These are phyloP conservation scores for Nothomitra cinnamomea DNA, from an alignment of 2,329 filamentous ascomycete genomes.

Conservation along the genomic window DNA sequence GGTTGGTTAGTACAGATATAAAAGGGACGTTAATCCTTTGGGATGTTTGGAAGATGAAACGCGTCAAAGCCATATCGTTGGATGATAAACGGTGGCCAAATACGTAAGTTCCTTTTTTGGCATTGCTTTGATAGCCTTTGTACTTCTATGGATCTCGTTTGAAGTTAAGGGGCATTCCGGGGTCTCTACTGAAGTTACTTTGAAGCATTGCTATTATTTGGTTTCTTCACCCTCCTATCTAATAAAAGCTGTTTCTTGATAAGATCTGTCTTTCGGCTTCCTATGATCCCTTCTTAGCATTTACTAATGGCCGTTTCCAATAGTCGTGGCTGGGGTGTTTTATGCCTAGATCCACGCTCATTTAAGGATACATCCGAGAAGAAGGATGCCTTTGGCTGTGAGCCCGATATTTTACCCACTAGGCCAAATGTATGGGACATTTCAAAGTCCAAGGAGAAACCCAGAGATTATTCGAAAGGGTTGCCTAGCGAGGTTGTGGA, in stretches of 20 bases:
- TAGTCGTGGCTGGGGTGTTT: slow-evolving; percentile 5
- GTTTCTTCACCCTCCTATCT: too few species aligned
- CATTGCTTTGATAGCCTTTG: slow-evolving; percentile 8
- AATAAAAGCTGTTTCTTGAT: too few species aligned
- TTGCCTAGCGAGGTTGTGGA: too few species aligned
- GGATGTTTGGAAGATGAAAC: slow-evolving; percentile 11
- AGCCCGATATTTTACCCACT: background rate
- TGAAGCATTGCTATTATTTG: too few species aligned
- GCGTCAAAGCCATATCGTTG: background rate
- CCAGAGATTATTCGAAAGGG: background rate
- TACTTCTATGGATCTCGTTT: background rate
- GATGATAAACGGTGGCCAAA: too few species aligned
- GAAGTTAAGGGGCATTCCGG: background rate
- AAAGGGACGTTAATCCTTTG: slow-evolving; percentile 15
- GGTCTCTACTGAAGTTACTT: background rate
- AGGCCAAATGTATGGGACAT: slow-evolving; percentile 1
- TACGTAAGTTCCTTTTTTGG: slow-evolving; percentile 10
- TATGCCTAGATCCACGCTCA: slow-evolving; percentile 5
- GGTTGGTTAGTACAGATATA: slow-evolving; percentile 15
- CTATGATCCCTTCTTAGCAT: too few species aligned
- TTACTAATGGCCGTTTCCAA: background rate
- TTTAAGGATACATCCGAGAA: background rate
- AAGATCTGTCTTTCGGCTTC: too few species aligned
- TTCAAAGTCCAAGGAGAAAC: background rate
- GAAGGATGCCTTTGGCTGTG: slow-evolving; percentile 4